Evolutionary conservation across 2,329 filamentous ascomycete genomes (phyloP).

Genomic region (Sporothrix protearum): DNA sequence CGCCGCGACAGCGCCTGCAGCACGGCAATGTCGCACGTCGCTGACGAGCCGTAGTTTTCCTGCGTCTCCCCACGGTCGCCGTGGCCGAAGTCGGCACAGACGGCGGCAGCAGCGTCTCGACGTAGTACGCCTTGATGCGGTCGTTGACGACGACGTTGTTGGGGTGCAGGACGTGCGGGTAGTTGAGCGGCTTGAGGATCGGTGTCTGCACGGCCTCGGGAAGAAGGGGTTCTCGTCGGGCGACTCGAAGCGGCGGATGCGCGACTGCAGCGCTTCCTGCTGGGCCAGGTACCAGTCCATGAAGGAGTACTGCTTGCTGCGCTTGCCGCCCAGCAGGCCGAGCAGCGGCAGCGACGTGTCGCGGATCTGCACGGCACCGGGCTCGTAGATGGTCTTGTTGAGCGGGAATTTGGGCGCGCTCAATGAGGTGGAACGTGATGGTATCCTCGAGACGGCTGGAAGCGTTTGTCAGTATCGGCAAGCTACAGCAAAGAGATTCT

Average conservation of each 20-base stretch:
- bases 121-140: conserved; percentile 82
- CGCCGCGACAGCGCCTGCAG: conserved; percentile 85
- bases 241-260: conserved; percentile 90
- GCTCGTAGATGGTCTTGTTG: conserved; percentile 80
- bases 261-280: conserved; percentile 86
- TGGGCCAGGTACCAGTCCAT: conserved; percentile 91
- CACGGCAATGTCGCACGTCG: conserved; percentile 84
- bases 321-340: not conserved
- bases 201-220: conserved; percentile 70
- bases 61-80: conserved; percentile 77
- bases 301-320: conserved; percentile 61
- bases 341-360: conserved; percentile 35
- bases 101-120: conserved; percentile 75
- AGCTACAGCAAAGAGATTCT: no score
- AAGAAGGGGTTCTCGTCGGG: conserved; percentile 99
- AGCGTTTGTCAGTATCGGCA: not conserved
- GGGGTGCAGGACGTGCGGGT: conserved; percentile 80
- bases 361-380: conserved; percentile 77
- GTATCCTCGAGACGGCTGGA: conserved; percentile 97
- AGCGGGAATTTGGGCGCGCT: conserved; percentile 94
- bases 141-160: conserved; percentile 90
- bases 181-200: conserved; percentile 81
- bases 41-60: conserved; percentile 93
- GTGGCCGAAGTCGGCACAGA: conserved; percentile 73
- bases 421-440: conserved; percentile 94